Percentiles rank a stretch among this genome's conserved stretches.
phyloP scores from a whole-genome alignment of 2,329 filamentous ascomycete species.

The Zelopaecilomyces penicillatus region DNA sequence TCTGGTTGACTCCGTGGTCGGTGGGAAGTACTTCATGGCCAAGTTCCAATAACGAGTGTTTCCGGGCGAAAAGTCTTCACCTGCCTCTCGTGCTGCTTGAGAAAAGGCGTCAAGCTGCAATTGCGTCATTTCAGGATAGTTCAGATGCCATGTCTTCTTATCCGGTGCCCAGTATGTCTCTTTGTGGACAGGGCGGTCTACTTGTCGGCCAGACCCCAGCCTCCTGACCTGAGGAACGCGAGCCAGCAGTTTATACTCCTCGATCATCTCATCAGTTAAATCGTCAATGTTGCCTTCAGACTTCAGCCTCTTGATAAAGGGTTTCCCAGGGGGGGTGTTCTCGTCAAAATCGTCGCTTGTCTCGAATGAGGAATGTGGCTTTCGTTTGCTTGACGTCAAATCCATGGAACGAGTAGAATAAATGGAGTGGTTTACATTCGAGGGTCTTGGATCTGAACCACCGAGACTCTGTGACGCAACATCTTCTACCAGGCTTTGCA shows the following conservation, averaged over 20 bases:
- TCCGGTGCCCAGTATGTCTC: conserved; percentile 51
- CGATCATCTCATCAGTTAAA: conserved; percentile 25
- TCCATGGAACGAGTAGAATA: conserved; percentile 22
- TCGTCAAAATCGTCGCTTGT: conserved; percentile 44
- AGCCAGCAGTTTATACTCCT: conserved; percentile 39
- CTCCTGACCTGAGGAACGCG: conserved; percentile 41
- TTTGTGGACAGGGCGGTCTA: conserved; percentile 49
- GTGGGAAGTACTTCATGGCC: conserved; percentile 51
- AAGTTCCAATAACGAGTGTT: conserved; percentile 45
- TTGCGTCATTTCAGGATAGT: conserved; percentile 57
- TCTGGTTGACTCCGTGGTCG: conserved; percentile 21
- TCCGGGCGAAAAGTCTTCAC: conserved; percentile 46
- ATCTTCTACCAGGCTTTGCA: conserved; percentile 44
- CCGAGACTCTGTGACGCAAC: conserved; percentile 48
- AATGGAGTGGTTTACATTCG: conserved; percentile 13
- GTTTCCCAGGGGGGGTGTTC: conserved; percentile 29
- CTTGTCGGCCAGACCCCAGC: conserved; percentile 45
- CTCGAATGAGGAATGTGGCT: conserved; percentile 36
- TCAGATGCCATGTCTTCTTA: conserved; percentile 48
- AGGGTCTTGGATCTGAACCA: conserved; percentile 29
- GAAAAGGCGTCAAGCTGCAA: conserved; percentile 49
- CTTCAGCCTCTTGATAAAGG: conserved; percentile 47
- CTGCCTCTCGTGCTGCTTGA: conserved; percentile 39
- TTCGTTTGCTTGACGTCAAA: conserved; percentile 47
- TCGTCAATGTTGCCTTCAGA: conserved; percentile 37